Evolutionary conservation across 768 basidiomycete species (phyloP), one percentile per base, ranked within the genome.

Genomic region (Auricularia sp.): DNA sequence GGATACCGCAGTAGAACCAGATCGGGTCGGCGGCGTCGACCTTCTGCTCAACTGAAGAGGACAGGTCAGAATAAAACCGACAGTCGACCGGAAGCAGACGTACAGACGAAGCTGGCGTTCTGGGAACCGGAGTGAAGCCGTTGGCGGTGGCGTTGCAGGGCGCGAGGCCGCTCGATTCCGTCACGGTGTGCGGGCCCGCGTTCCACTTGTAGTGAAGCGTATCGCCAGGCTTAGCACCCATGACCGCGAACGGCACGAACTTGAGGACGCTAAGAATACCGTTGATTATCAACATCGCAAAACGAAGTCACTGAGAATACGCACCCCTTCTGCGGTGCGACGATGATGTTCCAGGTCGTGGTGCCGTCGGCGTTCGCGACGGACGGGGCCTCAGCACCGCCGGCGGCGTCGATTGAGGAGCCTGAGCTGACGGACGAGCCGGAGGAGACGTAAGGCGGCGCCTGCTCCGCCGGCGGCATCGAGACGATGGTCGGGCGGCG

Each of bases 121-220:
- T 89, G 88, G 54, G 69, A 70, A 69, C 90, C 90, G 36, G 87
- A 86, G 8, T 83, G 76, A 91, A 91, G 47, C 62, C 79, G 79
- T 21, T 64, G 1, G 70, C 70, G 23, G 87, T 82, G 77, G 85
- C 84, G 83, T 92, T 92, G 83, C 91, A 93, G 66, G 85, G 80
- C 3, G 75, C 71, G 65, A 90, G 79, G 58, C 77, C 71, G 0
- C 88, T 89, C 18, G 84, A 84, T 78, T 91, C 88, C 68, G 91
- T 92, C 70, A 91, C 91, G 36, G 89, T 91, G 79, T 91, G 90
- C 71, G 82, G 83, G 78, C 87, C 83, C 62, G 87, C 89, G 64
- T 82, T 81, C 90, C 90, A 93, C 75, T 85, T 78, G 78, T 85
- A 91, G 72, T 79, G 77, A 76, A 92, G 73, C 69, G 87, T 89